These are phyloP conservation scores for Hemileia vastatrix DNA, from an alignment of 1,284 basidiomycete genomes.

Conservation along the genomic window DNA sequence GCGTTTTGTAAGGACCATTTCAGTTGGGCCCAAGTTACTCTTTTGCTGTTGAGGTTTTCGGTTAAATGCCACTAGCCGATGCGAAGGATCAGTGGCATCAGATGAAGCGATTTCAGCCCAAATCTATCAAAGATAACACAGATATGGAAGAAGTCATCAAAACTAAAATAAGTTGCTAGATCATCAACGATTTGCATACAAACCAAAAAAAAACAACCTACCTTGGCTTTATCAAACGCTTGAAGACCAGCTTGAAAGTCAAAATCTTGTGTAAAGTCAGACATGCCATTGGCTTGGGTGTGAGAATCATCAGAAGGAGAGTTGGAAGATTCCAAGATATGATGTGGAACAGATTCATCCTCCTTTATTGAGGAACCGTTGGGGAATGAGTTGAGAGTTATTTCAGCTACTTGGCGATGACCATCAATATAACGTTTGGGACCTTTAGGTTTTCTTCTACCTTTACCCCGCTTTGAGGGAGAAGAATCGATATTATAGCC, in stretches of 20 bases:
- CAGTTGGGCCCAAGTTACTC: slow-evolving; percentile 10
- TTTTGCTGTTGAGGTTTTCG: slow-evolving; percentile 2
- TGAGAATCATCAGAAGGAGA: too few species aligned
- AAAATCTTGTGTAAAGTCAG: slow-evolving; percentile 21
- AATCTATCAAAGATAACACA: neutral
- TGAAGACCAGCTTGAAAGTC: slow-evolving; percentile 20
- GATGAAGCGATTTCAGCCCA: slow-evolving; percentile 19
- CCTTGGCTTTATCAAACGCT: slow-evolving; percentile 23
- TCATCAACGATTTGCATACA: neutral
- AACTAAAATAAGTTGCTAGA: neutral
- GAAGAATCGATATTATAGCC: too few species aligned
- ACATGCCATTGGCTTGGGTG: neutral
- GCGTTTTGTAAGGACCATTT: slow-evolving; percentile 15
- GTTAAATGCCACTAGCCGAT: slow-evolving; percentile 13
- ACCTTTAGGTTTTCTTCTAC: too few species aligned
- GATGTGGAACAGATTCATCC: neutral
- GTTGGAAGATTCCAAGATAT: too few species aligned
- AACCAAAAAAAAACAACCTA: neutral
- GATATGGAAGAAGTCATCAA: neutral
- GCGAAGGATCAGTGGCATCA: slow-evolving; percentile 17
- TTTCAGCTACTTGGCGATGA: too few species aligned
- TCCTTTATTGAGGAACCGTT: neutral
- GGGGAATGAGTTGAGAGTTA: slow-evolving; percentile 7
- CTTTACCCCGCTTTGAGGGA: too few species aligned
- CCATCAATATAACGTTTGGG: too few species aligned